Evolutionary conservation across 2,329 filamentous ascomycete genomes (phyloP).

Genomic region (Pseudogymnoascus sp.): DNA sequence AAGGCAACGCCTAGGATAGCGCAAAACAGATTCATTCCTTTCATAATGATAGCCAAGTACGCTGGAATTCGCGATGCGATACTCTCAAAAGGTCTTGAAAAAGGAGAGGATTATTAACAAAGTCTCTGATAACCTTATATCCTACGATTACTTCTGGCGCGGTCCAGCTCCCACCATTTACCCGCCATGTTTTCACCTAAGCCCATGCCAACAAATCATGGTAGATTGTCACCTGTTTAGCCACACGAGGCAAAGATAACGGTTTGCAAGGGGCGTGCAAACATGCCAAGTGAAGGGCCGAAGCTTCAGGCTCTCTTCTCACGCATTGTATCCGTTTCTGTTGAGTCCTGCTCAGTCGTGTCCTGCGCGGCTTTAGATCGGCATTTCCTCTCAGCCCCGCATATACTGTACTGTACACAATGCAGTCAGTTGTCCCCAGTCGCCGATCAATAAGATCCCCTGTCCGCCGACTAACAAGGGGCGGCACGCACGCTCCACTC

Average conservation of each 20-base stretch:
- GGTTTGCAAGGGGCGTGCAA: not conserved
- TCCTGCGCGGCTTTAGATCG: not conserved
- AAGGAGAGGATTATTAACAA: not conserved
- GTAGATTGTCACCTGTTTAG: not conserved
- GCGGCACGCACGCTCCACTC: not conserved
- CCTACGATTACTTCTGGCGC: not conserved
- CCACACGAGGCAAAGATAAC: not conserved
- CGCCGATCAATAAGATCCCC: not conserved
- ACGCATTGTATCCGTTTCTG: not conserved
- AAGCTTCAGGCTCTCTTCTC: conserved; percentile 1
- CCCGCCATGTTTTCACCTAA: not conserved
- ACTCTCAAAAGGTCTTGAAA: conserved; percentile 9
- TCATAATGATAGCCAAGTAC: conserved; percentile 21
- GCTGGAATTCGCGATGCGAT: not conserved
- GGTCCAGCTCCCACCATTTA: not conserved
- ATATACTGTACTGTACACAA: not conserved
- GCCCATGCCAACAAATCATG: not conserved
- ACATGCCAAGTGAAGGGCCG: not conserved
- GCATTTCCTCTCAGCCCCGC: not conserved
- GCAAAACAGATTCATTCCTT: conserved; percentile 18
- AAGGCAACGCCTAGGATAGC: conserved; percentile 19
- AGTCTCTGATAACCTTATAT: not conserved
- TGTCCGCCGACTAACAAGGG: not conserved
- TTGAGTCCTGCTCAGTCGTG: not conserved
- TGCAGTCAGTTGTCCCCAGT: not conserved